A percentile compares a stretch with the other conserved stretches of the same genome.
phyloP scores from a whole-genome alignment of 371 early-diverging fungal species.

The Parasitella parasitica region DNA sequence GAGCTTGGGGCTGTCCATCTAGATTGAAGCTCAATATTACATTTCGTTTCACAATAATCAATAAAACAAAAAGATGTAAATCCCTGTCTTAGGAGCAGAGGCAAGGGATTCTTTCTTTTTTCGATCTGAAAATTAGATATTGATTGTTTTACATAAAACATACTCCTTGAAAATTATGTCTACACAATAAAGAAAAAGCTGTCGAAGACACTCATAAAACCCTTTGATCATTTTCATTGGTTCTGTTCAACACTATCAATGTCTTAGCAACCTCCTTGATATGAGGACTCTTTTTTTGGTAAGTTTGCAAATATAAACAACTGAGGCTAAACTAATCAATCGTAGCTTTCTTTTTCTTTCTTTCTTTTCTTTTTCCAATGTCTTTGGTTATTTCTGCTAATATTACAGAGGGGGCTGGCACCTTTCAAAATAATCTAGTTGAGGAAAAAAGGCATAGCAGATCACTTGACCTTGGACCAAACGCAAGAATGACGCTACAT shows the following conservation, averaged over 20 bases:
- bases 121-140: no score
- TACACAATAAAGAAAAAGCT: neutral
- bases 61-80: no score
- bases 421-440: conserved; percentile 2
- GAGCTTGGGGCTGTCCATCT: no score
- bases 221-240: neutral
- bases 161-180: no score
- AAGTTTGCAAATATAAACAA: neutral
- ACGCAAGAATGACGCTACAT: conserved; percentile 8
- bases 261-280: neutral
- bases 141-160: no score
- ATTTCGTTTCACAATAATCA: no score
- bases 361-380: neutral
- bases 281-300: neutral
- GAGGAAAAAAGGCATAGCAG: conserved; percentile 16
- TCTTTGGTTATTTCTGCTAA: conserved; percentile 1
- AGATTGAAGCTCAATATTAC: no score
- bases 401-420: conserved; percentile 18
- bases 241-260: neutral
- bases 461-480: conserved; percentile 20
- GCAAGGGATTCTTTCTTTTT: no score
- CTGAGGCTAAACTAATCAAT: neutral
- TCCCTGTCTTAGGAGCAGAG: no score
- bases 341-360: neutral
- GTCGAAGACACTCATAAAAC: neutral